These are phyloP conservation scores for Cryphonectria parasitica DNA, from an alignment of 2,329 filamentous ascomycete species.

Conservation along the genomic window DNA sequence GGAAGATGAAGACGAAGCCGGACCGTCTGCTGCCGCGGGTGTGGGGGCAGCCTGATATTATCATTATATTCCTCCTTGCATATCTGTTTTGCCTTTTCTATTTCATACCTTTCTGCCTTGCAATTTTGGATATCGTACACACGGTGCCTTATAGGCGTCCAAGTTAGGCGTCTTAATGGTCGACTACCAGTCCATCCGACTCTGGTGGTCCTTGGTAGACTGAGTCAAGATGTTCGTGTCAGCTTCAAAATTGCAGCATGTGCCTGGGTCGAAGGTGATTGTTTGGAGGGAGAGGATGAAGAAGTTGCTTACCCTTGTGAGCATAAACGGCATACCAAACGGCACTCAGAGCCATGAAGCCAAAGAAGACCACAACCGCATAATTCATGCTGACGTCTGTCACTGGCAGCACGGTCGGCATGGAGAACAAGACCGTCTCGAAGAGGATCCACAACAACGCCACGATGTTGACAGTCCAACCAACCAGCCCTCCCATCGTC, in stretches of 20 bases:
- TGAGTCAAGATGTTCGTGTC: slow-evolving; percentile 10
- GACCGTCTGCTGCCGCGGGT: not conserved
- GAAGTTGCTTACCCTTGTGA: slow-evolving; percentile 48
- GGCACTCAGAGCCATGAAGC: slow-evolving; percentile 50
- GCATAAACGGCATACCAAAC: slow-evolving; percentile 57
- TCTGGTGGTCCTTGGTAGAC: slow-evolving; percentile 37
- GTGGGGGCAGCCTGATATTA: not conserved
- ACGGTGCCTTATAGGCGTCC: not conserved
- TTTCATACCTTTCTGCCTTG: not conserved
- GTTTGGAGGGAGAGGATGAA: too few relatives aligned
- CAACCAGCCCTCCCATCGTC: slow-evolving; percentile 49
- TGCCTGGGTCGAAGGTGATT: not conserved
- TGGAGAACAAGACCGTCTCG: slow-evolving; percentile 57
- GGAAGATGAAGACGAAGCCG: slow-evolving; percentile 25
- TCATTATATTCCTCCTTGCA: not conserved
- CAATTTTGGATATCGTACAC: not conserved
- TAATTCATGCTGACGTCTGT: slow-evolving; percentile 57
- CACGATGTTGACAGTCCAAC: slow-evolving; percentile 49
- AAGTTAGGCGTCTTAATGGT: not conserved
- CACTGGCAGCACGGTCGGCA: slow-evolving; percentile 54
- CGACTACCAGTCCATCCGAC: slow-evolving; percentile 32
- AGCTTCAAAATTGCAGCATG: slow-evolving; percentile 9
- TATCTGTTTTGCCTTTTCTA: not conserved
- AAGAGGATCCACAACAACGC: slow-evolving; percentile 56
- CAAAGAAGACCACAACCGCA: slow-evolving; percentile 60